These are phyloP conservation scores for Tolypocladium tundrense DNA, from an alignment of 2,329 filamentous ascomycete genomes.

Conservation along the genomic window DNA sequence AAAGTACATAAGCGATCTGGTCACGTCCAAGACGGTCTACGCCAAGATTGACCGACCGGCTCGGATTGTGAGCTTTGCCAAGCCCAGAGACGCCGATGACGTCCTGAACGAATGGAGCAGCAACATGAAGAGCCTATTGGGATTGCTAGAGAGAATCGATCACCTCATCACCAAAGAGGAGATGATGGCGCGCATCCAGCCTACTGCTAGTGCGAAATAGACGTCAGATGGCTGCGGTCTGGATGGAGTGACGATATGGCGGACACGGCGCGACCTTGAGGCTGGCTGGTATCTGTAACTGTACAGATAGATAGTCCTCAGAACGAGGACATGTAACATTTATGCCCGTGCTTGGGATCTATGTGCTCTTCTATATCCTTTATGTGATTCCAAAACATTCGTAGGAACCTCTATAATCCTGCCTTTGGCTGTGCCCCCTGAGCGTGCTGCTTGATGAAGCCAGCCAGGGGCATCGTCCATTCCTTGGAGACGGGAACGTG, in stretches of 20 bases:
- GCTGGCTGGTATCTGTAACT: conserved; percentile 14
- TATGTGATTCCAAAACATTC: conserved; percentile 4
- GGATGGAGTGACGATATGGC: neutral
- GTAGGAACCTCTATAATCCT: conserved; percentile 9
- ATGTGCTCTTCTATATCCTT: conserved; percentile 5
- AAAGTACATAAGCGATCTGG: conserved; percentile 95
- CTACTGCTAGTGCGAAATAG: conserved; percentile 38
- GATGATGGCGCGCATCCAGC: conserved; percentile 98
- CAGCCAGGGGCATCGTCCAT: conserved; percentile 65
- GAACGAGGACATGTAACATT: conserved; percentile 20
- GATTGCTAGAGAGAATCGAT: conserved; percentile 81
- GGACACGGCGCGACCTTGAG: neutral
- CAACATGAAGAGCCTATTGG: conserved; percentile 91
- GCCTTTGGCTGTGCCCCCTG: conserved; percentile 15
- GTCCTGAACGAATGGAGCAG: conserved; percentile 97
- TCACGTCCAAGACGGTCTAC: conserved; percentile 95
- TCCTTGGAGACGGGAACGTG: conserved; percentile 78
- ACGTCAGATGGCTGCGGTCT: conserved; percentile 12
- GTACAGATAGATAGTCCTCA: conserved; percentile 23
- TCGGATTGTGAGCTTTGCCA: conserved; percentile 84
- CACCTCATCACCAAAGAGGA: conserved; percentile 99
- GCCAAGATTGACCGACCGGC: conserved; percentile 95
- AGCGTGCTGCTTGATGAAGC: conserved; percentile 48
- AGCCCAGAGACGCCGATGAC: conserved; percentile 90
- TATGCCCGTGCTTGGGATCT: conserved; percentile 10